These are phyloP conservation scores for Aspergillus brasiliensis DNA, from an alignment of 2,329 filamentous ascomycete genomes.

Conservation along the genomic window DNA sequence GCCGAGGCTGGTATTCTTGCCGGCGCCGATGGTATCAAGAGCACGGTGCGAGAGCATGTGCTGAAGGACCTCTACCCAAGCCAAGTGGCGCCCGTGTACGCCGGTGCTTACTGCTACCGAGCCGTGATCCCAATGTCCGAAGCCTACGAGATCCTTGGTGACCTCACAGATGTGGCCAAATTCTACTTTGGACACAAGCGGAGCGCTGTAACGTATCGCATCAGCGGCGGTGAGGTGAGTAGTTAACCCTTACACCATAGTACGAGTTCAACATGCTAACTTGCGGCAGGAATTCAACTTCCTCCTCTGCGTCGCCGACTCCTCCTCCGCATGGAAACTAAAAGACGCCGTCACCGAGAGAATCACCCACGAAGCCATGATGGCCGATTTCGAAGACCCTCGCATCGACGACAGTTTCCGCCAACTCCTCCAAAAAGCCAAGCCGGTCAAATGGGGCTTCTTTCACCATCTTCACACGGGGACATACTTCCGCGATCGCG, in stretches of 20 bases:
- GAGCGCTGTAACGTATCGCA: conserved; percentile 16
- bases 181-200: conserved; percentile 16
- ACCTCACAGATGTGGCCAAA: conserved; percentile 19
- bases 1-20: conserved; percentile 35
- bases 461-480: neutral
- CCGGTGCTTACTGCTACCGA: conserved; percentile 36
- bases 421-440: neutral
- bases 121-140: conserved; percentile 31
- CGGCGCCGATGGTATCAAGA: conserved; percentile 40
- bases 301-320: neutral
- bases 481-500: neutral
- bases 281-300: neutral
- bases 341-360: neutral
- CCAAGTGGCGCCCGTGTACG: conserved; percentile 24
- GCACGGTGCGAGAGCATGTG: conserved; percentile 30
- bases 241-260: neutral
- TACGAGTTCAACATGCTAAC: too few relatives aligned
- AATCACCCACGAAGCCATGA: neutral
- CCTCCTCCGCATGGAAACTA: neutral
- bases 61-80: conserved; percentile 12
- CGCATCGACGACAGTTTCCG: neutral
- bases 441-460: neutral
- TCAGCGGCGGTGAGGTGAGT: conserved; percentile 13
- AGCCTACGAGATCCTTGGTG: conserved; percentile 16
- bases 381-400: neutral